These are phyloP conservation scores for Neurospora discreta DNA, from an alignment of 495 filamentous ascomycete species.

Conservation along the genomic window DNA sequence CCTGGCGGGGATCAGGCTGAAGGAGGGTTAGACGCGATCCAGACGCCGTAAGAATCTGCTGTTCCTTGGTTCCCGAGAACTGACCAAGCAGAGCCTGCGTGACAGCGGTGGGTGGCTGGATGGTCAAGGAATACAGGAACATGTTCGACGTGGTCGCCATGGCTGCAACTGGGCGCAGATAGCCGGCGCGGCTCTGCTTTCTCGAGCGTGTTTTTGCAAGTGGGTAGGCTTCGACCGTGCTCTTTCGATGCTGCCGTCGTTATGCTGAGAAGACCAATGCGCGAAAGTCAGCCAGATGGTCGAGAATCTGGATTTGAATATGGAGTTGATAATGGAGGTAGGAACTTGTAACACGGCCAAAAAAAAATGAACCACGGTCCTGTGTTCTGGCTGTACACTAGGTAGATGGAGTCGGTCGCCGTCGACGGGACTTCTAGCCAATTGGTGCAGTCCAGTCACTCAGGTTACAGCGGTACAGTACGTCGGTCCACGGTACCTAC, in stretches of 20 bases:
- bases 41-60: conserved; percentile 91
- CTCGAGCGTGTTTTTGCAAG: neutral
- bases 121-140: conserved; percentile 94
- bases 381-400: neutral
- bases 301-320: neutral
- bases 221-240: neutral
- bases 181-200: conserved; percentile 38
- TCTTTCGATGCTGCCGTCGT: neutral
- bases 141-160: conserved; percentile 97
- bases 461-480: neutral
- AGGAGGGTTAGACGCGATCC: conserved; percentile 83
- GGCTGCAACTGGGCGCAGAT: conserved; percentile 37
- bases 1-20: conserved; percentile 71
- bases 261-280: neutral
- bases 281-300: neutral
- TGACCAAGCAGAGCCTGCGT: conserved; percentile 87
- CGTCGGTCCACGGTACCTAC: neutral
- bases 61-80: conserved; percentile 88
- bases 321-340: neutral
- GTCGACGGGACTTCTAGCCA: neutral
- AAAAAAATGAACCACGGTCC: neutral
- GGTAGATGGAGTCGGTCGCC: neutral
- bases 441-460: neutral
- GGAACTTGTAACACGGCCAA: conserved; percentile 3
- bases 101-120: conserved; percentile 80